These are phyloP conservation scores for Scytalidium sp. DNA, from an alignment of 2,329 filamentous ascomycete genomes.

Conservation along the genomic window DNA sequence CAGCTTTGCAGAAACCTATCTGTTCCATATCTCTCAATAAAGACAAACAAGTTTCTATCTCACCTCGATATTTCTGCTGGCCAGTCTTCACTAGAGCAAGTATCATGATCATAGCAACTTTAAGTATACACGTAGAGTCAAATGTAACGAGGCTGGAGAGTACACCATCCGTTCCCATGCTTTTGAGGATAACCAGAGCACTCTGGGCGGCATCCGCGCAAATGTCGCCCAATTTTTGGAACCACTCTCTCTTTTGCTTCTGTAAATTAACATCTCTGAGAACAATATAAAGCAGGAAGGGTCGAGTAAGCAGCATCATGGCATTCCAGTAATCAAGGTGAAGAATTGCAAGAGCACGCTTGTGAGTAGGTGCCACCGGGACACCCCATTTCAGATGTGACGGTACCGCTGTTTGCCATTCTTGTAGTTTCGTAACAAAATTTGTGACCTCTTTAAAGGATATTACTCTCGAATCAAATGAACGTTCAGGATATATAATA, in stretches of 20 bases:
- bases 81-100: conserved; percentile 12
- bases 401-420: conserved; percentile 12
- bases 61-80: conserved; percentile 5
- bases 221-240: conserved; percentile 13
- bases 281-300: conserved; percentile 14
- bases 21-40: conserved; percentile 16
- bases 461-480: conserved; percentile 9
- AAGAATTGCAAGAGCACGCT: conserved; percentile 13
- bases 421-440: conserved; percentile 10
- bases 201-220: conserved; percentile 13
- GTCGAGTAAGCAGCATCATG: conserved; percentile 15
- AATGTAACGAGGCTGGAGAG: conserved; percentile 12
- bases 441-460: conserved; percentile 11
- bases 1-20: conserved; percentile 14
- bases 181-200: conserved; percentile 10
- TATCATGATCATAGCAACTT: conserved; percentile 13
- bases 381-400: conserved; percentile 17
- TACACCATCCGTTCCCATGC: conserved; percentile 11
- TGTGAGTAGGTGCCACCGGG: conserved; percentile 15
- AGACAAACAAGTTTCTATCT: conserved; percentile 9
- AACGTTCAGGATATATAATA: conserved; percentile 13
- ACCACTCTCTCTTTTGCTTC: conserved; percentile 11
- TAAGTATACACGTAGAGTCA: conserved; percentile 13
- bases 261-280: conserved; percentile 8
- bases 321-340: conserved; percentile 18